Percentiles rank a stretch among this genome's conserved stretches.
Evolutionary conservation across 208 protist genomes (phyloP).

Genomic region (Crithidia bombi): DNA sequence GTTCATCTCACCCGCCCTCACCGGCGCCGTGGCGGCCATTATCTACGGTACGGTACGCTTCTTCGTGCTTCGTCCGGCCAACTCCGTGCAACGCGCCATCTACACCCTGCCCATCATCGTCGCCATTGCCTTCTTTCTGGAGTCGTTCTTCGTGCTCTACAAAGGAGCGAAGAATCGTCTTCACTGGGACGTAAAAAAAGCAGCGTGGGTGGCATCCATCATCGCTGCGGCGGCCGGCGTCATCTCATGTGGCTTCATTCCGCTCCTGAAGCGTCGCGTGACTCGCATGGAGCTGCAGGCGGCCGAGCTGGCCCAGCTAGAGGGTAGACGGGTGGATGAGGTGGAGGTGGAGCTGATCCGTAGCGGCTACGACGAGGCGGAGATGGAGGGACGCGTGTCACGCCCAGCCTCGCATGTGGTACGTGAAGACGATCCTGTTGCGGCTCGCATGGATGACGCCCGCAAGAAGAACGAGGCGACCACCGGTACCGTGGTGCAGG

Average conservation of each 20-base stretch:
- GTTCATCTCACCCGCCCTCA: conserved; percentile 84
- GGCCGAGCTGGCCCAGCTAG: conserved; percentile 30
- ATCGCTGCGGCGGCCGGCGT: conserved; percentile 51
- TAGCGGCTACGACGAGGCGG: conserved; percentile 12
- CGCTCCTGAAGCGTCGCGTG: conserved; percentile 58
- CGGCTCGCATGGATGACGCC: conserved; percentile 6
- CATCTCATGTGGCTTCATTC: conserved; percentile 58
- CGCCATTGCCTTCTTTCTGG: conserved; percentile 73
- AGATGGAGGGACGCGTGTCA: not conserved
- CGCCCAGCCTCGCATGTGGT: not conserved
- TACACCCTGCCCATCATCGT: conserved; percentile 72
- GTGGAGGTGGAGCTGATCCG: conserved; percentile 29
- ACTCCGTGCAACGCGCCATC: conserved; percentile 59
- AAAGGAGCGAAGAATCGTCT: conserved; percentile 69
- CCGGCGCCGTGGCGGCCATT: conserved; percentile 54
- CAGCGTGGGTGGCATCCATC: conserved; percentile 60
- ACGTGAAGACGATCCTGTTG: not conserved
- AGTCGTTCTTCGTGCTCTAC: conserved; percentile 82
- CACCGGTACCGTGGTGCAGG: conserved; percentile 40
- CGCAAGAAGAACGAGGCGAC: conserved; percentile 25
- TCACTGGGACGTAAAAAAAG: conserved; percentile 54
- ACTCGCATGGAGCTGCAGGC: conserved; percentile 31
- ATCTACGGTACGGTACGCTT: conserved; percentile 60
- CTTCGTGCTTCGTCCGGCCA: conserved; percentile 59
- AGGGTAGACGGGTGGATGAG: conserved; percentile 9